Percentiles rank a stretch among this genome's conserved stretches.
These are phyloP conservation scores for Eucalyptus virginea DNA, from an alignment of 345 rosid species.

Conservation along the genomic window DNA sequence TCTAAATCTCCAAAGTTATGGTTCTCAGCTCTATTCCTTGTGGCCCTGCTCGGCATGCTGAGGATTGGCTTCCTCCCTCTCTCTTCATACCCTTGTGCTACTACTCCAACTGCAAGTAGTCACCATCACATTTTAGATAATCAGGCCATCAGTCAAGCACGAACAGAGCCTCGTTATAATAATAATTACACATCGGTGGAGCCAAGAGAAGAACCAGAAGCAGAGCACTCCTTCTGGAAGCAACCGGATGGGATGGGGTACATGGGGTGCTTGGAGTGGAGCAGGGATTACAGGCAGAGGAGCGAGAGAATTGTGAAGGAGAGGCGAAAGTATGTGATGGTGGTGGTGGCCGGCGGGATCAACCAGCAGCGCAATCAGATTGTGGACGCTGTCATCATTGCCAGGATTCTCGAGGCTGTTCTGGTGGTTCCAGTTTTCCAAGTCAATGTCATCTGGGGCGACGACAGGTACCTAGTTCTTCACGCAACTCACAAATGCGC, in stretches of 20 bases:
- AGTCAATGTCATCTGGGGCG: constrained; percentile 96
- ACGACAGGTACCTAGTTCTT: constrained; percentile 55
- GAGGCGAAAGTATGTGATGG: constrained; percentile 62
- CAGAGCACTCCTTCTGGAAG: constrained; percentile 56
- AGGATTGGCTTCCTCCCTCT: constrained; percentile 21
- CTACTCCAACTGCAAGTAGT: constrained; percentile 25
- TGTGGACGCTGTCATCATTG: constrained; percentile 95
- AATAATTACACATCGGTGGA: not conserved
- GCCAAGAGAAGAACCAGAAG: not conserved
- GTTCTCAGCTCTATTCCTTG: constrained; percentile 9
- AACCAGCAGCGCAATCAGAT: constrained; percentile 99
- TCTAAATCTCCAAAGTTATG: not conserved
- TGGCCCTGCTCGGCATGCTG: constrained; percentile 42
- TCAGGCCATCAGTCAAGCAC: not conserved
- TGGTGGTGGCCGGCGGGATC: constrained; percentile 91
- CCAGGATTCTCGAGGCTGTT: constrained; percentile 91
- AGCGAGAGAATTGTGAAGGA: constrained; percentile 25
- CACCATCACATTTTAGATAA: not conserved
- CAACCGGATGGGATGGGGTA: constrained; percentile 92
- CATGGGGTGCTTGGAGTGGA: constrained; percentile 60
- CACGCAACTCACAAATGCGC: not conserved
- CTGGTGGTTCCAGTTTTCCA: constrained; percentile 92
- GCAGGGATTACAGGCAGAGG: constrained; percentile 34
- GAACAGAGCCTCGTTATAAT: not conserved
- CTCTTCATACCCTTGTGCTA: constrained; percentile 29